Percentiles rank a stretch among this genome's conserved stretches.
These are phyloP conservation scores for Hepatocystis sp. DNA, from an alignment of 169 alveolate genomes.

Conservation along the genomic window DNA sequence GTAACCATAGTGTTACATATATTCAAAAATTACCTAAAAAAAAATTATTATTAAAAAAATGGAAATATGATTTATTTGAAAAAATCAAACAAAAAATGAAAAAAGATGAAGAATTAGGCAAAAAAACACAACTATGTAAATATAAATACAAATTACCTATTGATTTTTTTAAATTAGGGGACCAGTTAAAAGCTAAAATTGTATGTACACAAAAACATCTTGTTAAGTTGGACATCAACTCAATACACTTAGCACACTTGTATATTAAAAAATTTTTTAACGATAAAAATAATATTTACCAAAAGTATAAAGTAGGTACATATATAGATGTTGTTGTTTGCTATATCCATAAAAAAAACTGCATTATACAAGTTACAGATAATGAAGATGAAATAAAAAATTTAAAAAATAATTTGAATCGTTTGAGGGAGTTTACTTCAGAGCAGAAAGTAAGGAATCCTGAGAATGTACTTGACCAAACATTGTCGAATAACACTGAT, in stretches of 20 bases:
- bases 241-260: slow-evolving; percentile 45
- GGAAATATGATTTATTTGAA: slow-evolving; percentile 72
- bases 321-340: slow-evolving; percentile 57
- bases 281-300: slow-evolving; percentile 17
- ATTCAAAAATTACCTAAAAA: slow-evolving; percentile 65
- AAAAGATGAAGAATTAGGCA: slow-evolving; percentile 23
- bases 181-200: slow-evolving; percentile 18
- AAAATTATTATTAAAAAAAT: slow-evolving; percentile 33
- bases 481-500: too few species aligned
- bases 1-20: slow-evolving; percentile 31
- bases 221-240: slow-evolving; percentile 43
- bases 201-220: slow-evolving; percentile 21
- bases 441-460: too few species aligned
- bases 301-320: slow-evolving; percentile 49
- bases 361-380: slow-evolving; percentile 59
- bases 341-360: slow-evolving; percentile 49
- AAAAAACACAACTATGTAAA: slow-evolving; percentile 27
- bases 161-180: slow-evolving; percentile 66
- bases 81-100: slow-evolving; percentile 69
- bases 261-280: slow-evolving; percentile 58
- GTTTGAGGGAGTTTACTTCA: not conserved
- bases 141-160: slow-evolving; percentile 47
- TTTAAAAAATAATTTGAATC: slow-evolving; percentile 4
- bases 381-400: slow-evolving; percentile 63
- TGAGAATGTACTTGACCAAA: too few species aligned